phyloP scores from a whole-genome alignment of 1,284 basidiomycete genomes.

The Rhodotorula sp. region DNA sequence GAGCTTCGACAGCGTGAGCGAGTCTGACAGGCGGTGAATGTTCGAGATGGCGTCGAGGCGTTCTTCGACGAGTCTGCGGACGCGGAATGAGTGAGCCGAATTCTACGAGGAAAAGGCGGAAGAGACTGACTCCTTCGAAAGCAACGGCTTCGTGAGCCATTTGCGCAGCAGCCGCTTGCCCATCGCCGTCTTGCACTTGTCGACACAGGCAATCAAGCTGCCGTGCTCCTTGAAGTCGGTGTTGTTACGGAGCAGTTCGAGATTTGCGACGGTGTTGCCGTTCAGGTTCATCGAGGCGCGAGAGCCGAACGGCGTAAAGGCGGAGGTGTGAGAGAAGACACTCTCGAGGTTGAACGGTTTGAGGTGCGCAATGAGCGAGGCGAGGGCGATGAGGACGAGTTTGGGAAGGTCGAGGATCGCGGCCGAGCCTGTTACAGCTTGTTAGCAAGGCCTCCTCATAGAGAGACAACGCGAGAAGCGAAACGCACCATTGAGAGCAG shows the following conservation, averaged over 20 bases:
- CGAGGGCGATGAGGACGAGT: conserved; percentile 68
- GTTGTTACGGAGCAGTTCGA: conserved; percentile 89
- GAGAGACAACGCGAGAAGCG: background rate
- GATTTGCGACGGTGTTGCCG: conserved; percentile 80
- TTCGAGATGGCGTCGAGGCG: conserved; percentile 83
- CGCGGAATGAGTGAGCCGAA: background rate
- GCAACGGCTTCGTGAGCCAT: conserved; percentile 84
- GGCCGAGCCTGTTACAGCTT: background rate
- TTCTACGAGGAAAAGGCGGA: no score
- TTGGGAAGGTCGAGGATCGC: conserved; percentile 32
- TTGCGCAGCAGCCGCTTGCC: conserved; percentile 76
- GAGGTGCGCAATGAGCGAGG: conserved; percentile 74
- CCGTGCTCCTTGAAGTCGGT: conserved; percentile 73
- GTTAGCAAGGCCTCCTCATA: background rate
- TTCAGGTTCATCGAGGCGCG: conserved; percentile 83
- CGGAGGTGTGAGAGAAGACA: conserved; percentile 68
- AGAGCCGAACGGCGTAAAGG: conserved; percentile 68
- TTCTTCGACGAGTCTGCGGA: conserved; percentile 57
- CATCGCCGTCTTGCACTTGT: conserved; percentile 79
- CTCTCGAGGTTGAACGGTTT: conserved; percentile 72
- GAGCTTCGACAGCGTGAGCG: conserved; percentile 59
- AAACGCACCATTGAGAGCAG: no score
- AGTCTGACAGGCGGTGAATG: conserved; percentile 58
- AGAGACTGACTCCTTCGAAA: conserved; percentile 64
- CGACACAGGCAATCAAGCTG: conserved; percentile 79